Conservation (phyloP, 371 early-diverging fungal genomes). For the Actinomortierella ambigua region DNA sequence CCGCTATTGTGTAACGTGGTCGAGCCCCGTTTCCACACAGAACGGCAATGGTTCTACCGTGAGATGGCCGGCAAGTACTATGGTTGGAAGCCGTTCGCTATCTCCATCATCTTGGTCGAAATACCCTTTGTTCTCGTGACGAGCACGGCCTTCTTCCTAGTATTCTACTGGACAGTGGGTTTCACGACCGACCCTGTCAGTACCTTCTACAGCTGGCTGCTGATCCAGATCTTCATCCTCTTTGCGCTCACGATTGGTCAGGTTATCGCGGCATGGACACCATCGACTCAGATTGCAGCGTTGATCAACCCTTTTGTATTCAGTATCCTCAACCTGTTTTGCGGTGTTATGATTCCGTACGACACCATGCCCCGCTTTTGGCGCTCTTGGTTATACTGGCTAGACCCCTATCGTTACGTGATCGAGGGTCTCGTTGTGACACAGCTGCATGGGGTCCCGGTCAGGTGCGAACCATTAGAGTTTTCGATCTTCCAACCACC, state of each 20-base stretch:
- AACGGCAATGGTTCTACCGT: slow-evolving; percentile 66
- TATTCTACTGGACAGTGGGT: slow-evolving; percentile 72
- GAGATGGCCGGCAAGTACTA: slow-evolving; percentile 70
- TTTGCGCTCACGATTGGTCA: slow-evolving; percentile 72
- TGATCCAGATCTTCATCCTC: slow-evolving; percentile 59
- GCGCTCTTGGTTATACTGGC: slow-evolving; percentile 74
- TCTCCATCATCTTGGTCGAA: slow-evolving; percentile 57
- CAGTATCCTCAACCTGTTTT: slow-evolving; percentile 66
- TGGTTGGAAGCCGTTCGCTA: slow-evolving; percentile 63
- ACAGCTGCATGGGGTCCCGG: slow-evolving; percentile 57
- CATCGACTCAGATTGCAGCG: slow-evolving; percentile 56
- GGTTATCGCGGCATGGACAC: slow-evolving; percentile 65
- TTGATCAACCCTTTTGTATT: slow-evolving; percentile 71
- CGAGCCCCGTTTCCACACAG: slow-evolving; percentile 70
- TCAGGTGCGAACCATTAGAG: slow-evolving; percentile 55
- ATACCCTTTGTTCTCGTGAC: slow-evolving; percentile 59
- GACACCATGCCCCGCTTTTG: slow-evolving; percentile 70
- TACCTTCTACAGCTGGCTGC: slow-evolving; percentile 63
- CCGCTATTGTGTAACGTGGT: slow-evolving; percentile 67
- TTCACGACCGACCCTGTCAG: slow-evolving; percentile 48
- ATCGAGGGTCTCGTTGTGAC: slow-evolving; percentile 74
- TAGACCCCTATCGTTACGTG: slow-evolving; percentile 71
- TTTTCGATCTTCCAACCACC: slow-evolving; percentile 55
- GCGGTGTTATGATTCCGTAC: slow-evolving; percentile 67
- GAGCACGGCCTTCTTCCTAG: slow-evolving; percentile 57